These are phyloP conservation scores for Oryza punctata DNA, from an alignment of 176 grass and related monocot species.

Conservation along the genomic window DNA sequence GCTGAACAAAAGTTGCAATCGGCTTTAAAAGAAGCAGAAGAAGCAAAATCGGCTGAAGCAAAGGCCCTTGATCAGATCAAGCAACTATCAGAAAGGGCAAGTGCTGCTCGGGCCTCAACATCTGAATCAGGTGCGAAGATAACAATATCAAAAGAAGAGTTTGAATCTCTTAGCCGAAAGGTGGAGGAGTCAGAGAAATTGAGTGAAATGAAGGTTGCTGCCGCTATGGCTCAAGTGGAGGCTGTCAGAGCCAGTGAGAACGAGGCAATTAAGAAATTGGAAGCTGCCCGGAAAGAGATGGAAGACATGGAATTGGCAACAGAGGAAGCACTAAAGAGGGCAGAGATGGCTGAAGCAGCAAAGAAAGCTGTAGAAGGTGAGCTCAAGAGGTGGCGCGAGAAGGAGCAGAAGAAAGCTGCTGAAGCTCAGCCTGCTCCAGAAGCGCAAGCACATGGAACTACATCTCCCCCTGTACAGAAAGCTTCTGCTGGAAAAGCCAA, in stretches of 20 bases:
- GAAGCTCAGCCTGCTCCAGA: conserved; percentile 56
- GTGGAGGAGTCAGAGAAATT: conserved; percentile 88
- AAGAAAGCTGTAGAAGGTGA: conserved; percentile 94
- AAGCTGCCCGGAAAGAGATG: conserved; percentile 79
- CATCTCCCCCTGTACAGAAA: conserved; percentile 38
- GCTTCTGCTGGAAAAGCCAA: conserved; percentile 41
- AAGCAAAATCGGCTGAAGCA: conserved; percentile 79
- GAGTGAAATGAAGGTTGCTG: conserved; percentile 92
- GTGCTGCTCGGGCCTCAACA: conserved; percentile 71
- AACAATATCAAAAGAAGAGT: conserved; percentile 94
- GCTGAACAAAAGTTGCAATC: conserved; percentile 71
- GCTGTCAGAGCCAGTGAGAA: conserved; percentile 85
- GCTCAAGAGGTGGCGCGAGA: conserved; percentile 85
- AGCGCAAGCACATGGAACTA: conserved; percentile 37
- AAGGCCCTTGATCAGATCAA: conserved; percentile 87
- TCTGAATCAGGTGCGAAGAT: conserved; percentile 78
- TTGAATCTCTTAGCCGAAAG: conserved; percentile 80
- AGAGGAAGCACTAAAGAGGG: conserved; percentile 83
- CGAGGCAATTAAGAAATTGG: conserved; percentile 79
- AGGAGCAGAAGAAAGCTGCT: conserved; percentile 71
- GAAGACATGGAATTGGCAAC: conserved; percentile 88
- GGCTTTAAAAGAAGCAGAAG: conserved; percentile 84
- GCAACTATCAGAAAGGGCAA: conserved; percentile 80
- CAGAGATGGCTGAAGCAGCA: conserved; percentile 92
- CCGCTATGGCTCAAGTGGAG: conserved; percentile 90